Evolutionary conservation across 306 rosid species (phyloP).

Genomic region (Rosa chinensis): DNA sequence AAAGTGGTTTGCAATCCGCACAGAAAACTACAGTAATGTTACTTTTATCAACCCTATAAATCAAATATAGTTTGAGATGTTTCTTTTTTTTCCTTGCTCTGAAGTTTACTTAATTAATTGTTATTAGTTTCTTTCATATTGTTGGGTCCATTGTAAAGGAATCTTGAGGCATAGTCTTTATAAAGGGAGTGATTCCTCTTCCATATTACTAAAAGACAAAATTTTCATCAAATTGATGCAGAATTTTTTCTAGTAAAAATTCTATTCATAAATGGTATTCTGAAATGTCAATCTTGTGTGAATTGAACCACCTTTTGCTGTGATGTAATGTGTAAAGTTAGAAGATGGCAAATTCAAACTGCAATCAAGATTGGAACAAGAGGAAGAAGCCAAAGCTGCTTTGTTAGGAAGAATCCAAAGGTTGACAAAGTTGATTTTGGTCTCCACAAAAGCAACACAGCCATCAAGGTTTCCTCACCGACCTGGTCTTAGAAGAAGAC

Average conservation of each 20-base stretch:
- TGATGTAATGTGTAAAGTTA: slow-evolving; percentile 59
- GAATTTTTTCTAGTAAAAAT: neutral
- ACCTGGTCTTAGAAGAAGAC: slow-evolving; percentile 77
- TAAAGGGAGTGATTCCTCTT: neutral
- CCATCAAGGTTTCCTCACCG: slow-evolving; percentile 69
- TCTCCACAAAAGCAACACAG: slow-evolving; percentile 78
- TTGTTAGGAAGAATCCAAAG: slow-evolving; percentile 93
- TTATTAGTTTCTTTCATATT: neutral
- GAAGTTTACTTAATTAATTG: neutral
- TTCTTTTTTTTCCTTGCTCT: neutral
- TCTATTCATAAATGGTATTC: neutral
- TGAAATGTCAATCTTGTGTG: neutral
- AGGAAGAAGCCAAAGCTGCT: slow-evolving; percentile 98
- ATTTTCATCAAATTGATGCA: neutral
- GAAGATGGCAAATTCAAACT: slow-evolving; percentile 93
- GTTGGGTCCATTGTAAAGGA: neutral
- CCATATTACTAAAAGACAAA: neutral
- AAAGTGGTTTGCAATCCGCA: neutral
- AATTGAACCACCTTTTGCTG: slow-evolving; percentile 40
- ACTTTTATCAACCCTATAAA: neutral
- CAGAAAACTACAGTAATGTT: neutral
- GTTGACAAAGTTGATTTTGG: slow-evolving; percentile 94
- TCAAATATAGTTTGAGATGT: neutral
- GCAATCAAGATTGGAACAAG: slow-evolving; percentile 97
- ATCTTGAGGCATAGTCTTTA: neutral